Evolutionary conservation across 257 asterid genomes (phyloP).

Genomic region (Leptodermis oblonga): DNA sequence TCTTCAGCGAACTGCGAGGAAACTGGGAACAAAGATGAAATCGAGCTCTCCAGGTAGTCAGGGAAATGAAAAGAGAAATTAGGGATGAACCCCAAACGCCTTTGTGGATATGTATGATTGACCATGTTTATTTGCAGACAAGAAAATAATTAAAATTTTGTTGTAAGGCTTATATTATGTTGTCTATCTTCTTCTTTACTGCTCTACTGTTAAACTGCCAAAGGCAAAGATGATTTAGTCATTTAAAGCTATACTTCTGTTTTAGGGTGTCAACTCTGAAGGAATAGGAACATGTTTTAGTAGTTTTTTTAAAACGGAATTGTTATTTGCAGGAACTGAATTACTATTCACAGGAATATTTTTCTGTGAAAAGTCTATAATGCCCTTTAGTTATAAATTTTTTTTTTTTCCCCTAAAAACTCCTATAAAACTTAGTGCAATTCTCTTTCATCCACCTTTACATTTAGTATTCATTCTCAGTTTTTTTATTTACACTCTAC

Average conservation of each 20-base stretch:
- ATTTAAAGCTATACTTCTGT: not conserved
- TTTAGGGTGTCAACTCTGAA: not conserved
- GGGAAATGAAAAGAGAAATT: conserved; percentile 34
- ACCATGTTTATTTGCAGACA: conserved; percentile 1
- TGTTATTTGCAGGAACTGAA: no score
- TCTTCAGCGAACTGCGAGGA: conserved; percentile 56
- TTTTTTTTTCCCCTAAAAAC: no score
- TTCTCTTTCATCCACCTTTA: no score
- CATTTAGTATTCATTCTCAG: no score
- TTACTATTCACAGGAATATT: no score
- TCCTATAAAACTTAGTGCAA: no score
- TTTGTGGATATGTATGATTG: not conserved
- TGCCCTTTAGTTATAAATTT: no score
- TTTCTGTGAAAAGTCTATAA: no score
- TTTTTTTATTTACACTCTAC: no score
- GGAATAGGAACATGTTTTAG: not conserved
- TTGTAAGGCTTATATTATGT: not conserved
- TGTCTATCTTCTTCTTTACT: not conserved
- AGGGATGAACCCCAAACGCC: conserved; percentile 29
- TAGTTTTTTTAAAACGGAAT: not conserved
- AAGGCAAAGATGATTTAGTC: not conserved
- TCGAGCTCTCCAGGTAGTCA: conserved; percentile 31
- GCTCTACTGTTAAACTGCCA: no score
- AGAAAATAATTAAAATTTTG: not conserved
- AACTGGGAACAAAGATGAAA: conserved; percentile 46